Conservation (phyloP, 352 stramenopile species). For the Globisporangium viniferum region DNA sequence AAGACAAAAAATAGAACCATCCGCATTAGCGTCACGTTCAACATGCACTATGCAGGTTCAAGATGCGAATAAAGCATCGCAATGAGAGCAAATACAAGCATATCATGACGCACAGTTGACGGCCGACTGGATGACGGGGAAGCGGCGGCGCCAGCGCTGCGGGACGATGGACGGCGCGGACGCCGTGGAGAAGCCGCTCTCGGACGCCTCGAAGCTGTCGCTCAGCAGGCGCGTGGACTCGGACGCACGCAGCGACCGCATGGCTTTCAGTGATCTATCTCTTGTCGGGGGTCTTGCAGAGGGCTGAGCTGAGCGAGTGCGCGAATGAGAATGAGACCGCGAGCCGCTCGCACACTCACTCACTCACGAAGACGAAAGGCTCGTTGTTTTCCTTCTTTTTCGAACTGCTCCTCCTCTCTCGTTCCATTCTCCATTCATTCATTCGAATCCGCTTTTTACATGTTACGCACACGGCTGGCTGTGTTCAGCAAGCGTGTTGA, state of each 20-base stretch:
- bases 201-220: background rate
- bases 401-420: background rate
- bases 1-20: background rate
- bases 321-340: background rate
- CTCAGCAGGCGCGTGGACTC: constrained; percentile 13
- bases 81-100: background rate
- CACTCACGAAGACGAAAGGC: background rate
- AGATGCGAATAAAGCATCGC: background rate
- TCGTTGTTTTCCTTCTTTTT: constrained; percentile 6
- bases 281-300: background rate
- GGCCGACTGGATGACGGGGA: constrained; percentile 16
- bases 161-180: constrained; percentile 18
- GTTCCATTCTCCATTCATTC: background rate
- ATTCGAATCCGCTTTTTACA: background rate
- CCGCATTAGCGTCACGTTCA: background rate
- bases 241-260: background rate
- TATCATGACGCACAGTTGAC: constrained; percentile 12
- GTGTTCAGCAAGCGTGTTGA: background rate
- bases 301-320: background rate
- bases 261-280: background rate
- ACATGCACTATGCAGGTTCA: background rate
- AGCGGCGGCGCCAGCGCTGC: constrained; percentile 20
- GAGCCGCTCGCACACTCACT: background rate
- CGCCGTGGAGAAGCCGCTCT: constrained; percentile 5
- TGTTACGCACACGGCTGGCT: background rate